phyloP scores from a whole-genome alignment of 2,329 filamentous ascomycete genomes.

The Cordyceps farinosa region DNA sequence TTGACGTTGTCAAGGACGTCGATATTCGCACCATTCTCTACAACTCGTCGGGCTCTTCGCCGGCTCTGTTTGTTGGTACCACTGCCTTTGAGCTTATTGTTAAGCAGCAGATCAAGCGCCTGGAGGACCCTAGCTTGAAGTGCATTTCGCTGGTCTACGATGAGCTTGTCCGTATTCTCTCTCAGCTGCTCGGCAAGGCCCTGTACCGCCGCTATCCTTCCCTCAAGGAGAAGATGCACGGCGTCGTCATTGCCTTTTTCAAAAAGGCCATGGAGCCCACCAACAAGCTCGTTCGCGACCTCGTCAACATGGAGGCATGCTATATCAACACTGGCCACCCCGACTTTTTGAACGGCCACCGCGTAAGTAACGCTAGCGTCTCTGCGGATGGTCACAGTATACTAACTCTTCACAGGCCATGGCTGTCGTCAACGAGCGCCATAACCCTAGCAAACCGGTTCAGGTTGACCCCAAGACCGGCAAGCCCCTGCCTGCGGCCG shows the following conservation, averaged over 20 bases:
- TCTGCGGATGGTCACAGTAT: slow-evolving; percentile 22
- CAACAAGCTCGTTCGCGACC: slow-evolving; percentile 90
- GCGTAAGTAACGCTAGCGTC: slow-evolving; percentile 50
- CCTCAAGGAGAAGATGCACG: slow-evolving; percentile 95
- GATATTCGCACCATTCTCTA: slow-evolving; percentile 96
- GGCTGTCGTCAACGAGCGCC: slow-evolving; percentile 94
- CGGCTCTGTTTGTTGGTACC: slow-evolving; percentile 93
- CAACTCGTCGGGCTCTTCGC: slow-evolving; percentile 98
- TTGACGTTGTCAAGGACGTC: slow-evolving; percentile 94
- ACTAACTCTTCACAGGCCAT: slow-evolving; percentile 60
- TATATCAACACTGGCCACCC: slow-evolving; percentile 99
- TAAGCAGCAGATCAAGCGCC: slow-evolving; percentile 94
- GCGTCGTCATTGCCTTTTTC: slow-evolving; percentile 89
- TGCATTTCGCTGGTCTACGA: slow-evolving; percentile 97
- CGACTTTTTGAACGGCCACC: slow-evolving; percentile 94
- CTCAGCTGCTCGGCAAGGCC: slow-evolving; percentile 81
- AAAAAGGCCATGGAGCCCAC: slow-evolving; percentile 98
- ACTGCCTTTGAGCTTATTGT: slow-evolving; percentile 98
- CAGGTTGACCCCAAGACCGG: slow-evolving; percentile 98
- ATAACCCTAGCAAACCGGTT: slow-evolving; percentile 75
- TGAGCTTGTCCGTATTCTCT: slow-evolving; percentile 91
- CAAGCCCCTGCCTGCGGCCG: slow-evolving; percentile 72
- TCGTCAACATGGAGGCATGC: slow-evolving; percentile 92
- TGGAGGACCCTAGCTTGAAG: slow-evolving; percentile 95
- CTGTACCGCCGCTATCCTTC: slow-evolving; percentile 90